Evolutionary conservation across 2,329 filamentous ascomycete genomes (phyloP).

Genomic region (Aspergillus niger): DNA sequence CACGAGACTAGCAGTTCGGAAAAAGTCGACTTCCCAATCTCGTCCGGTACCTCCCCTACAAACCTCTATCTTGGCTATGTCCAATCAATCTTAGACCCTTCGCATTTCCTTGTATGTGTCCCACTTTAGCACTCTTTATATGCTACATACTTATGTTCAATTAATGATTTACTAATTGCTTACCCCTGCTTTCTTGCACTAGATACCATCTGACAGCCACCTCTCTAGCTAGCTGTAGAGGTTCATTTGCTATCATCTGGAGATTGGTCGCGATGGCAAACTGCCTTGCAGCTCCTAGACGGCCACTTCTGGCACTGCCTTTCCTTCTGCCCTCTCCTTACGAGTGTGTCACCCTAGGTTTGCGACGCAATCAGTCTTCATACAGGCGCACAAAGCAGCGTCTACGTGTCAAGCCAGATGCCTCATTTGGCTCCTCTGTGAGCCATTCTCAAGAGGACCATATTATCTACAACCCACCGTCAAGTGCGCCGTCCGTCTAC

Average conservation of each 20-base stretch:
- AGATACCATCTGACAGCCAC: not conserved
- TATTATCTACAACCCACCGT: conserved; percentile 68
- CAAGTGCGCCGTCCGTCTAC: conserved; percentile 63
- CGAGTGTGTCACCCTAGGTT: conserved; percentile 34
- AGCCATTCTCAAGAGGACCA: conserved; percentile 50
- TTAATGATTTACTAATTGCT: not conserved
- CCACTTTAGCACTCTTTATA: not conserved
- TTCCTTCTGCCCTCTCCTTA: conserved; percentile 44
- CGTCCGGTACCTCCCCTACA: not conserved
- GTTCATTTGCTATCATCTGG: not conserved
- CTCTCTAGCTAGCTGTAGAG: not conserved
- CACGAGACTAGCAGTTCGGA: conserved; percentile 7
- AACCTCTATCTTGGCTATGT: not conserved
- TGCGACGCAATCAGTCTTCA: conserved; percentile 51
- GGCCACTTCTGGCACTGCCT: conserved; percentile 39
- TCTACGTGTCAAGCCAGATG: conserved; percentile 55
- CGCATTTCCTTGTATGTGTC: not conserved
- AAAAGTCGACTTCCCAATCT: conserved; percentile 5
- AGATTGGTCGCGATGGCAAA: conserved; percentile 28
- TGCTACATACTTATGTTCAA: too few species aligned
- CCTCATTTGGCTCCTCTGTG: conserved; percentile 48
- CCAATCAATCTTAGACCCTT: not conserved
- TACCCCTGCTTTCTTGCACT: not conserved
- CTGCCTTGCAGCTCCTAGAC: conserved; percentile 32
- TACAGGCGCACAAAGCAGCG: conserved; percentile 54